phyloP scores from a whole-genome alignment of 2,329 filamentous ascomycete species.

The Penicillium fuscoglaucum region DNA sequence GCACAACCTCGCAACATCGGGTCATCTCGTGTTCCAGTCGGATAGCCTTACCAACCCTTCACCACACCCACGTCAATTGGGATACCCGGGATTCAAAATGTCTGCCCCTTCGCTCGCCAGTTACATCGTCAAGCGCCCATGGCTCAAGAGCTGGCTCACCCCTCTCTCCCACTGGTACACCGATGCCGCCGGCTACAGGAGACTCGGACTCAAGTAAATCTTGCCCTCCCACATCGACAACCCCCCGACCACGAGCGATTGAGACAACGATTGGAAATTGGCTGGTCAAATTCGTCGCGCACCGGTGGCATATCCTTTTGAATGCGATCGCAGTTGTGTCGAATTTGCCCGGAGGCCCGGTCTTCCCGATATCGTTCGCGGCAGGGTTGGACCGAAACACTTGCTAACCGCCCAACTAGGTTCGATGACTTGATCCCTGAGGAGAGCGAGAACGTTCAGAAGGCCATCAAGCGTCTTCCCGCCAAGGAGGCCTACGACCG shows the following conservation, averaged over 20 bases:
- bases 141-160: constrained; percentile 75
- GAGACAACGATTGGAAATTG: constrained; percentile 3
- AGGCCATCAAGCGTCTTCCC: constrained; percentile 85
- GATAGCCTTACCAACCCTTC: constrained; percentile 33
- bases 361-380: constrained; percentile 16
- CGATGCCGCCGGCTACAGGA: constrained; percentile 86
- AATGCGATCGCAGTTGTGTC: constrained; percentile 10
- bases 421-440: constrained; percentile 94
- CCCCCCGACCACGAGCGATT: constrained; percentile 15
- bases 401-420: constrained; percentile 52
- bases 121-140: constrained; percentile 80
- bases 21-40: constrained; percentile 38
- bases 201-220: constrained; percentile 82
- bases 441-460: constrained; percentile 82
- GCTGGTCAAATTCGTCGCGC: not conserved
- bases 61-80: constrained; percentile 37
- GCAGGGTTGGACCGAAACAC: constrained; percentile 4
- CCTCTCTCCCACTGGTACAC: constrained; percentile 86
- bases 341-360: constrained; percentile 16
- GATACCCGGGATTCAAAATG: constrained; percentile 54
- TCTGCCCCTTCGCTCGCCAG: constrained; percentile 71
- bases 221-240: constrained; percentile 18
- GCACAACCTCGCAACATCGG: constrained; percentile 43
- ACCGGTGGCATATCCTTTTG: not conserved
- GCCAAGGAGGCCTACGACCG: constrained; percentile 93